Base-by-base conservation (phyloP, 352 stramenopile species). In the Pythium aristosporum region DNA sequence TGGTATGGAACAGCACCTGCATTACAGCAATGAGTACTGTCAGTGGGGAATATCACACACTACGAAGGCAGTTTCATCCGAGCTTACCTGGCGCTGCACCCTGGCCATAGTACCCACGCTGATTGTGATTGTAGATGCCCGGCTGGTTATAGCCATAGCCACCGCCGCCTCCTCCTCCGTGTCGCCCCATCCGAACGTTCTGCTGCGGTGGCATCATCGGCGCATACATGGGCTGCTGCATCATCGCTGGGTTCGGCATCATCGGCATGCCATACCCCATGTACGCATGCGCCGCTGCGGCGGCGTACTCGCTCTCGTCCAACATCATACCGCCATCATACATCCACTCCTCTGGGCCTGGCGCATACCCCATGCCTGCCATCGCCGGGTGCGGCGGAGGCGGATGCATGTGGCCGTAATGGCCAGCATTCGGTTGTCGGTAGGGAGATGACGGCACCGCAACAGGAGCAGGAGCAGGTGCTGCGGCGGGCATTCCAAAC, bases 291-390 rank as follows among this genome's bases (percentile, higher is more conserved):
- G 79, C 66, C 12, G 73, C 76, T 53, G 75, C 72, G 20, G 79
- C 64, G 9, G 74, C 67, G 56, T 84, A 76, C 60, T 88, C 79
- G 3, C 64, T 66, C 9, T 80, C 76, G 53, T 76, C 72, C 1
- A 87, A 69, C 65, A 82, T 72, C n/a, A 69, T 63, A 18, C 67
- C 56, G n/a, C 67, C 56, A 49, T 89, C 82, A 55, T 94, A 94
- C 73, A 86, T 77, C 84, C 84, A 94, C 48, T 92, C 85, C 13
- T 92, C 80, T 21, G 80, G 80, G 47, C 72, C 71, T n/a, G 71
- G 76, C 30, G 69, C 47, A 58, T 88, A 88, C 5, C 79, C 64
- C 65, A 87, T 76, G 0, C 71, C 68, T 12, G 21, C 68, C 68
- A 71, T 73, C 28, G 73, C 65, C 2, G 73, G 65, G 57, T 82